Percentiles rank a stretch among this genome's conserved stretches.
Evolutionary conservation across 768 basidiomycete genomes (phyloP).

Genomic region (Suillus lakei): DNA sequence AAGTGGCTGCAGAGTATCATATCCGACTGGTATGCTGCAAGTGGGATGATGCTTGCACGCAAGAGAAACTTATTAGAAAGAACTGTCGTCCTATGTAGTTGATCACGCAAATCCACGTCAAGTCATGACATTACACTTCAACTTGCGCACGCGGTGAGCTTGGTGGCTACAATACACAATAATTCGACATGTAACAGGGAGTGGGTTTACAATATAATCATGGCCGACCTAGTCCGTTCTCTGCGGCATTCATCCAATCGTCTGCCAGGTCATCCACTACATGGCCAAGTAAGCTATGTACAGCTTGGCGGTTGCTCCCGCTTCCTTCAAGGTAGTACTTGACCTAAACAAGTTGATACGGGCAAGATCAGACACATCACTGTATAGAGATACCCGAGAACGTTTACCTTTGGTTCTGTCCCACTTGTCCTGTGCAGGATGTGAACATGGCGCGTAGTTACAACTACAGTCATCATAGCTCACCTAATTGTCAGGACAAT

Average conservation of each 20-base stretch:
- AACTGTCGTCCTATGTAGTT: neutral
- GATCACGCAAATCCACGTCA: neutral
- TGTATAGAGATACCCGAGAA: neutral
- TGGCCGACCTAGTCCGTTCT: slow-evolving; percentile 48
- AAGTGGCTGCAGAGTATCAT: neutral
- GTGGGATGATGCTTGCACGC: neutral
- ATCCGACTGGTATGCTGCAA: neutral
- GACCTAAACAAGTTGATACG: slow-evolving; percentile 48
- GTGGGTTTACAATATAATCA: slow-evolving; percentile 14
- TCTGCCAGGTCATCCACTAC: slow-evolving; percentile 65
- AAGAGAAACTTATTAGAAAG: too few relatives aligned
- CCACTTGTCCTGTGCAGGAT: slow-evolving; percentile 70
- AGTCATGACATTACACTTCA: slow-evolving; percentile 19
- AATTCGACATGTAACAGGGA: neutral
- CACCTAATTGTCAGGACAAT: slow-evolving; percentile 77
- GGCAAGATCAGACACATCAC: neutral
- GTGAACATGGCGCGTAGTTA: neutral
- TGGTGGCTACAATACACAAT: neutral
- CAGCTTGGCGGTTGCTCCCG: slow-evolving; percentile 53
- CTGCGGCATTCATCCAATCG: slow-evolving; percentile 71
- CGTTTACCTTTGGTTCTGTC: slow-evolving; percentile 82
- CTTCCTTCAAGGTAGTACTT: slow-evolving; percentile 90
- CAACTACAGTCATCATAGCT: slow-evolving; percentile 15
- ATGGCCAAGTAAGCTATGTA: slow-evolving; percentile 52
- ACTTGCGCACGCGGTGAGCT: neutral